Base-by-base conservation (phyloP, 345 rosid species). In the Heritiera fomes region DNA sequence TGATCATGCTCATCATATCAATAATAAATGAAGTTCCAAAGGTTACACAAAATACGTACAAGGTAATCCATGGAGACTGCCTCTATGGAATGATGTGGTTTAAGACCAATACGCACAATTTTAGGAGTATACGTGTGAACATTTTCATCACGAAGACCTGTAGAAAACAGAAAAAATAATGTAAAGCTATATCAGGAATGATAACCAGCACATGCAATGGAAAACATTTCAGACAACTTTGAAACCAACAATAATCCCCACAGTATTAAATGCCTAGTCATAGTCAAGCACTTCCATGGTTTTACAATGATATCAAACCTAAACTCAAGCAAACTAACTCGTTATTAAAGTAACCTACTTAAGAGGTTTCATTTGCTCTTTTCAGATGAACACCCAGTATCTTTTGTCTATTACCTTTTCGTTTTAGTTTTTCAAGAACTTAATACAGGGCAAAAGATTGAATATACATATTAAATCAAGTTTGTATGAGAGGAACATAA, bases 41-140 rank as follows among this genome's bases (percentile, higher is more conserved):
- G 61, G 58, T 60, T 76, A 73, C 13, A 66, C 72, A 47, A 73
- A 82, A 73, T 52, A 83, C 97, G 70, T 94, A 96, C 98, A 81
- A 92, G 97, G 89, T 91, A 86, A 88, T 96, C 99, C 84, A 94
- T 76, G 79, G 92, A 86, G 81, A 92, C 95, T 43, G 97, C 84
- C 84, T 83, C 86, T 75, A 96, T 86, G 14, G 99, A 94, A 80
- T 92, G 97, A 83, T 96, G 97, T 64, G 97, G 87, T 85, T 96
- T 96, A 73, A 96, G 94, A 88, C 99, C 99, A 80, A 94, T 92
- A 68, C 95, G 92, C 46, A 96, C 99, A 83, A 96, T 85, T 82
- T 94, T 92, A 50, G 99, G 99, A 66, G 90, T 88, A 81, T 94
- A 90, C 5, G 87, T 73, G 66, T 55, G 92, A 40, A 85, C 86